These are phyloP conservation scores for Phytopythium boreale DNA, from an alignment of 352 stramenopile species.

Conservation along the genomic window DNA sequence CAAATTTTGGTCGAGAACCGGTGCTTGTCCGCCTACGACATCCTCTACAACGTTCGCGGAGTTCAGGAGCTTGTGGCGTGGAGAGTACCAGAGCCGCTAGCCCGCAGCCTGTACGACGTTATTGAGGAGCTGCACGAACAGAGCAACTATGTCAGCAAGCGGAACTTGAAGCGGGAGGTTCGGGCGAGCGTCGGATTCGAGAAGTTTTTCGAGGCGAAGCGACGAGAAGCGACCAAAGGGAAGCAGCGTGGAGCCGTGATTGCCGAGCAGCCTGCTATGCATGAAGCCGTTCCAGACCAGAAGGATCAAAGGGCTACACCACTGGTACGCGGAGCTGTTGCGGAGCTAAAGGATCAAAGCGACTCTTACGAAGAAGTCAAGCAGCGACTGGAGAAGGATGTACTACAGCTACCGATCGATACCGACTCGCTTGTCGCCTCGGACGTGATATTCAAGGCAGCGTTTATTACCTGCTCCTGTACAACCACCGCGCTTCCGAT, in stretches of 20 bases:
- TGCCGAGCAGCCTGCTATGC: not conserved
- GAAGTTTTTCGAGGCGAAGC: constrained; percentile 14
- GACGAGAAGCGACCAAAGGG: not conserved
- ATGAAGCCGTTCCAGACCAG: constrained; percentile 5
- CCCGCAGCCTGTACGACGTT: constrained; percentile 46
- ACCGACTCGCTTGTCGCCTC: constrained; percentile 10
- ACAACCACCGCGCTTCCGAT: not conserved
- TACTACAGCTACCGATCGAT: constrained; percentile 43
- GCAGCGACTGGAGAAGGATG: constrained; percentile 30
- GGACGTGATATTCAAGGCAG: constrained; percentile 55
- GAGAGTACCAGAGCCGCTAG: constrained; percentile 45
- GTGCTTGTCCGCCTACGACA: constrained; percentile 51
- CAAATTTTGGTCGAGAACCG: constrained; percentile 35
- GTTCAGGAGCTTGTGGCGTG: constrained; percentile 52
- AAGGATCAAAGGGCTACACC: not conserved
- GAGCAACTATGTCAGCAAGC: constrained; percentile 30
- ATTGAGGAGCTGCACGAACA: constrained; percentile 49
- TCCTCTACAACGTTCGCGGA: constrained; percentile 49
- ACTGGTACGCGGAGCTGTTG: not conserved
- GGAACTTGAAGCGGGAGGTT: constrained; percentile 41
- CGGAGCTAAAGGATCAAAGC: not conserved
- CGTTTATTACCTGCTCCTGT: constrained; percentile 31
- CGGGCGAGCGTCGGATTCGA: constrained; percentile 41
- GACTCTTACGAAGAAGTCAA: constrained; percentile 15
- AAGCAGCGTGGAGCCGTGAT: not conserved